Evolutionary conservation across 345 rosid species (phyloP), one percentile per base, ranked within the genome.

Genomic region (Eucalyptus regnans): DNA sequence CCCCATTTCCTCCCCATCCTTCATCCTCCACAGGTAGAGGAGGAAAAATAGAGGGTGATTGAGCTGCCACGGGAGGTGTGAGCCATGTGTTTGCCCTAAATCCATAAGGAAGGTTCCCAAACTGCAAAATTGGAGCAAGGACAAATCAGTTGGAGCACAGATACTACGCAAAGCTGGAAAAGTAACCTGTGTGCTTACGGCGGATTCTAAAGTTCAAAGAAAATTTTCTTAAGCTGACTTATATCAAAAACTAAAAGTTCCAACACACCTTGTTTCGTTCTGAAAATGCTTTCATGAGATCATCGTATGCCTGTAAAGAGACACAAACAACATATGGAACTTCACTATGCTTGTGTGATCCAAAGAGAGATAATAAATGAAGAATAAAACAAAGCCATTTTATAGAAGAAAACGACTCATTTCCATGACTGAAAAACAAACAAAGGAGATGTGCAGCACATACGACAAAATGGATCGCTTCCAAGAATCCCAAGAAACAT

Each of bases 21-120:
- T 94, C 98, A 92, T 97, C 99, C 95, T 98, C 99, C 10, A 90
- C 91, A 44, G 99, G 97, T 58, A 97, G 95, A 88, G 96, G 92
- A 37, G 98, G 98, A 91, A 95, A 96, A 48, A 87, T 89, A 83
- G 96, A 93, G 44, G 97, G 96, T 89, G 92, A 91, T 90, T 95
- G 98, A 20, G 97, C 97, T 46, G 96, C 97, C 31, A 93, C 86
- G 29, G 98, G 98, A 88, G 99, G 97, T 88, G 95, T 92, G 89
- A 98, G 98, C 99, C 99, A 98, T 14, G 99, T 98, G 93, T 98
- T 98, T 88, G 99, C 97, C 93, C 99, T 94, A 90, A 98, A 98
- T 17, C 99, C 99, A 92, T 94, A 97, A 58, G 99, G 99, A 94
- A 97, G 97, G 94, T 97, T 98, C 89, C 99, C 99, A 93, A 98